Evolutionary conservation across 495 filamentous ascomycete genomes (phyloP).

Genomic region (Talaromyces trachyspermus): DNA sequence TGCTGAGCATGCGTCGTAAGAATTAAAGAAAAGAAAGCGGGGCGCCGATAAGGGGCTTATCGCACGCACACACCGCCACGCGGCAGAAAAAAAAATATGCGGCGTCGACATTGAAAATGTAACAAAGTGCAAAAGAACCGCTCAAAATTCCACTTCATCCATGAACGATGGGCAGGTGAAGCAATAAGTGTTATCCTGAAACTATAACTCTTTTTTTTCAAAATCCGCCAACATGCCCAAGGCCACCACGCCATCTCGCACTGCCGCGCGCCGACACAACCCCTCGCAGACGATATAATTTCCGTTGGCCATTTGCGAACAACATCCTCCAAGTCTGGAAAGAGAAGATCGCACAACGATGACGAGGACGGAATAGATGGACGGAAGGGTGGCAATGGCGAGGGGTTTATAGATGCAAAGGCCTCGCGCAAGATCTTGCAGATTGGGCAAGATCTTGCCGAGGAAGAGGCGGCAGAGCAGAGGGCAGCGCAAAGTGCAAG

Average conservation of each 20-base stretch:
- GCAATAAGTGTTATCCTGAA: too few species aligned
- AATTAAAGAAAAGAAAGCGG: background rate
- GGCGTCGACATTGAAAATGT: background rate
- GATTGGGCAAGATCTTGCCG: conserved; percentile 74
- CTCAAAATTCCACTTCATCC: too few species aligned
- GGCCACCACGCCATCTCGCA: conserved; percentile 29
- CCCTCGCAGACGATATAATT: conserved; percentile 63
- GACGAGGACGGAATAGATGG: conserved; percentile 41
- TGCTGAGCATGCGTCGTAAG: too few species aligned
- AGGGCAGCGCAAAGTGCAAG: conserved; percentile 15
- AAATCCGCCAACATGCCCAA: conserved; percentile 43
- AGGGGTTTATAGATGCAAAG: conserved; percentile 75
- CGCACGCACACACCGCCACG: conserved; percentile 9
- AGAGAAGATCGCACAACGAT: conserved; percentile 44
- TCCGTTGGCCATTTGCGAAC: conserved; percentile 53
- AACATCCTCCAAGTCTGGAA: conserved; percentile 46
- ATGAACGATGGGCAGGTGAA: too few species aligned
- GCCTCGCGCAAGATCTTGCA: conserved; percentile 80
- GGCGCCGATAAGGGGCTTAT: conserved; percentile 5
- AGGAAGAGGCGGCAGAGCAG: conserved; percentile 59
- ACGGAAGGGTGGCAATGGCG: conserved; percentile 35
- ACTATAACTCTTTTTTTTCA: too few species aligned
- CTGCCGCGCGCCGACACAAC: conserved; percentile 51
- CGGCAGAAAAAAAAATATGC: conserved; percentile 9
- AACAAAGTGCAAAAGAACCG: background rate